A percentile compares a stretch with the other conserved stretches of the same genome.
phyloP scores from a whole-genome alignment of 2,329 filamentous ascomycete genomes.

The Calonectria pseudoturangicola region DNA sequence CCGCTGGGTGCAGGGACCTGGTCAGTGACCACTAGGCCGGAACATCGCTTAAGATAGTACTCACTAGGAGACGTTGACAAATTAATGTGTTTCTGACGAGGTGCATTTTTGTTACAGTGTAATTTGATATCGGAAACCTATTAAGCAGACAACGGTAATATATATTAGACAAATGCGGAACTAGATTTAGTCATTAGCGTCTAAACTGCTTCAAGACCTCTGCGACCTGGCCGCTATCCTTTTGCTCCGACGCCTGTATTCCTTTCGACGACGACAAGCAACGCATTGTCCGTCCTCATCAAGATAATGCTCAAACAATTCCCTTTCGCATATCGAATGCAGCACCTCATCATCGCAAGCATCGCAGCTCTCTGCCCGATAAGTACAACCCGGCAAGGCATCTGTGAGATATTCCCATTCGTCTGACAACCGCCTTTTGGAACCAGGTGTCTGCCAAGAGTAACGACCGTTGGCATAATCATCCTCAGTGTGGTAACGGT shows the following conservation, averaged over 20 bases:
- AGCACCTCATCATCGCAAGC: slow-evolving; percentile 19
- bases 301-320: slow-evolving; percentile 42
- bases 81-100: too few species aligned
- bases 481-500: not conserved
- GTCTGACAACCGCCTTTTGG: not conserved
- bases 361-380: slow-evolving; percentile 24
- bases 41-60: too few species aligned
- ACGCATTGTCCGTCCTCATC: slow-evolving; percentile 44
- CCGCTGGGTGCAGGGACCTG: too few species aligned
- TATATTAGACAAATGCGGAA: too few species aligned
- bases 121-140: too few species aligned
- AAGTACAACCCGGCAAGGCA: slow-evolving; percentile 35
- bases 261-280: slow-evolving; percentile 36
- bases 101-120: too few species aligned
- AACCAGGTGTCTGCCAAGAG: slow-evolving; percentile 22
- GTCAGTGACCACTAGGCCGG: too few species aligned
- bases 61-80: too few species aligned
- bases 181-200: not conserved
- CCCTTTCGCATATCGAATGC: slow-evolving; percentile 34
- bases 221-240: slow-evolving; percentile 24
- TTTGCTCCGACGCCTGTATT: slow-evolving; percentile 39
- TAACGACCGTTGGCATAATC: not conserved
- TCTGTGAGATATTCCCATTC: not conserved
- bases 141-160: too few species aligned
- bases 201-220: not conserved